Evolutionary conservation across 2,329 filamentous ascomycete genomes (phyloP), one percentile per base, ranked within the genome.

Genomic region (Ophiostoma triangulosporum): DNA sequence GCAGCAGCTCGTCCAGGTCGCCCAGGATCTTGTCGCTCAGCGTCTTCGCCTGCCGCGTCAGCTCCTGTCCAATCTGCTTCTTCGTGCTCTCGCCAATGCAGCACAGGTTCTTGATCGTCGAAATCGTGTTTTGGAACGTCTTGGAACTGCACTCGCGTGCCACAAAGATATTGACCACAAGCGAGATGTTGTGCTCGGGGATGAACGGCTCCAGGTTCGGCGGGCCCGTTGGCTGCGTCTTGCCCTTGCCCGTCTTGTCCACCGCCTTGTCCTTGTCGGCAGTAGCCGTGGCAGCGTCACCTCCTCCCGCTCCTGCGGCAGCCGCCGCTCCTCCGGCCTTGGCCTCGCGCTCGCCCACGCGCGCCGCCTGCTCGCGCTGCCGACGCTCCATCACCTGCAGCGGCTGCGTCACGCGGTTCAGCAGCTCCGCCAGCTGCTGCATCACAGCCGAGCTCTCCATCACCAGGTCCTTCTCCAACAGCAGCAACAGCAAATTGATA

Each of bases 391-490:
- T 73, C 31, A 84, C 80, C 57, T 87, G 86, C 26, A 98, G 75
- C 11, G 93, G 93, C 54, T 85, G 76, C 0, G 93, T 98, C 54
- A 97, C 88, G 59, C 86, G 84, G 65, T 88, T 91, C 26, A 98
- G 76, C 29, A 98, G 73, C 58, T 84, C 83, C 2, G 93, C 93
- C 26, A 98, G 76, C 58, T 89, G 84, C 61, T 95, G 91, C 90
- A 98, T 97, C 54, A 95, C 91, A 6, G 83, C 77, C n/a, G 91
- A 90, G 68, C 89, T 98, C 69, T 98, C 93, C 70, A 95, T 95
- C 59, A 98, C 90, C 57, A 97, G 74, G 59, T 89, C 87, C n/a
- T 93, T 86, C 64, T 97, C 93, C 22, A 98, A 76, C 5, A 98
- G 76, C 57, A 82, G 84, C 48, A 98, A 75, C 29, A 98, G 72